Evolutionary conservation across 257 asterid genomes (phyloP), one percentile per base, ranked within the genome.

Genomic region (Fraxinus quadrangulata): DNA sequence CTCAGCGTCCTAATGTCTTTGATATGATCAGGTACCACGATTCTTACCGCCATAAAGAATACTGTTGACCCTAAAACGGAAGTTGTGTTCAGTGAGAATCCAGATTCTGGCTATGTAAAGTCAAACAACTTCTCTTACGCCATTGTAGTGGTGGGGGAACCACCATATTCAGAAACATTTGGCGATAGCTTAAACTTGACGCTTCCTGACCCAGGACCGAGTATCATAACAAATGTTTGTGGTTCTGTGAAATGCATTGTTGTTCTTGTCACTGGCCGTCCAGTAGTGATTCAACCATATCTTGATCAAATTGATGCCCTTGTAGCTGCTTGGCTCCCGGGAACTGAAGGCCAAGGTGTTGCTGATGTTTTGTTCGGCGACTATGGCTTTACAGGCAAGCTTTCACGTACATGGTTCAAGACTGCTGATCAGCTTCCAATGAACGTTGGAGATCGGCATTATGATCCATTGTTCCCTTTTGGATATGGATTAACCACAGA

Each of bases 321-420:
- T 5, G 85, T 88, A 3, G 91, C 91, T 19, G 91, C 91, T 37
- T 88, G 91, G 91, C 84, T 85, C 37, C 91, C 91, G 0, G 91
- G 91, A 14, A 68, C 88, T 1, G 89, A 88, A 66, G 91, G 91
- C 23, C 89, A 84, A 65, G 92, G 92, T 23, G 85, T 88, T 17
- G 86, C 87, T 1, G 92, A 88, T 78, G 92, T 86, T 42, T 74
- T 88, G 26, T 88, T 88, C 2, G 92, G 92, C 0, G 85, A 86
- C 56, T 84, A 84, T 40, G 88, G 87, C 13, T 88, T 88, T 42
- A 75, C 82, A 0, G 90, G 90, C 4, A 85, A 86, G 81, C 85
- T 88, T 16, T n/a, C 90, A 0, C 81, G 73, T 5, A 88, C 92
- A 0, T 88, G 92, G 92, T 86, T 86, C 82, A 88, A 79, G 80